These are phyloP conservation scores for Paxillus ammoniavirescens DNA, from an alignment of 768 basidiomycete genomes.

Conservation along the genomic window DNA sequence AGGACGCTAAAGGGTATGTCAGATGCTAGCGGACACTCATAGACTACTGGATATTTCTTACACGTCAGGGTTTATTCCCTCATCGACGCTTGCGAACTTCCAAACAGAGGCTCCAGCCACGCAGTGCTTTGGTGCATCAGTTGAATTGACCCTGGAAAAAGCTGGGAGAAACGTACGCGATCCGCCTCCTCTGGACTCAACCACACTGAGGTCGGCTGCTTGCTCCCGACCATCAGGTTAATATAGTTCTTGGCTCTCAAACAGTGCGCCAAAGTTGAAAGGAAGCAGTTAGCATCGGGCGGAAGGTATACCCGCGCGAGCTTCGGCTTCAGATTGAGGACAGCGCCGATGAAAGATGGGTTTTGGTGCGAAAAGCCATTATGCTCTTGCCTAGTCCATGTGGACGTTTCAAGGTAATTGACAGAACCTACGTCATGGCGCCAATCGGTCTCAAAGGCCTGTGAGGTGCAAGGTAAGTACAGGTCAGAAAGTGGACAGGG, in stretches of 20 bases:
- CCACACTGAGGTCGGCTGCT: conserved; percentile 81
- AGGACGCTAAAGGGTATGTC: conserved; percentile 50
- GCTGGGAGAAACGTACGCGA: conserved; percentile 36
- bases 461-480: background rate
- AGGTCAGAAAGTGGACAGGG: background rate
- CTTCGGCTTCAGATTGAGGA: conserved; percentile 74
- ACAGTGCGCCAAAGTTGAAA: conserved; percentile 83
- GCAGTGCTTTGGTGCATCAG: conserved; percentile 56
- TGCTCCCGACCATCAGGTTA: conserved; percentile 87
- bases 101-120: conserved; percentile 85
- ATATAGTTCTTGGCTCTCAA: conserved; percentile 82
- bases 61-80: conserved; percentile 72
- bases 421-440: conserved; percentile 66
- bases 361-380: conserved; percentile 92
- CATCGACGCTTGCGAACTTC: conserved; percentile 77
- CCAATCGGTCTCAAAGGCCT: conserved; percentile 68
- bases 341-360: conserved; percentile 80
- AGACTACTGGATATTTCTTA: conserved; percentile 28
- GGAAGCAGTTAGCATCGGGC: conserved; percentile 86
- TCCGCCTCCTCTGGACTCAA: conserved; percentile 74
- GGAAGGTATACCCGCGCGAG: conserved; percentile 80
- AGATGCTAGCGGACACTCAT: background rate
- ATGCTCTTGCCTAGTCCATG: conserved; percentile 83
- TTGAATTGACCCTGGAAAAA: background rate
- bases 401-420: conserved; percentile 87